phyloP scores from a whole-genome alignment of 345 rosid genomes.

The Geranium brycei region DNA sequence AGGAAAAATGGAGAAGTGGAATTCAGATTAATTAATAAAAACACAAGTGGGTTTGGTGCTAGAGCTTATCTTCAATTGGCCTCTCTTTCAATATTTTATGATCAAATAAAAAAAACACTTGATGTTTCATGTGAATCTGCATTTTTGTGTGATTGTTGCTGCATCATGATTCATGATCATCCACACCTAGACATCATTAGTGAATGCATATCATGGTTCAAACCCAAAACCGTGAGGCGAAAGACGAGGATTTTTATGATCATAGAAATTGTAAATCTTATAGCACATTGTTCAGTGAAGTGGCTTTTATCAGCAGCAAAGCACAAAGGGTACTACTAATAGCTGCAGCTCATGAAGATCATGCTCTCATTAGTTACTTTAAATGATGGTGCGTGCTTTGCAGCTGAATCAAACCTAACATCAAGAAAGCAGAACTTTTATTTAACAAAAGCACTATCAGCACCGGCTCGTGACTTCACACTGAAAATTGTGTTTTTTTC shows the following conservation, averaged over 20 bases:
- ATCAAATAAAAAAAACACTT: background rate
- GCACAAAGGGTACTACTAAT: no score
- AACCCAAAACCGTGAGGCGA: no score
- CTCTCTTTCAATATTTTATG: background rate
- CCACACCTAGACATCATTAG: no score
- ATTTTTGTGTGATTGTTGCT: no score
- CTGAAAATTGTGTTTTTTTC: background rate
- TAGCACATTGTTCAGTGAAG: background rate
- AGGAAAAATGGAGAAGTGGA: no score
- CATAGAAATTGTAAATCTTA: background rate
- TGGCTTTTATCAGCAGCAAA: background rate
- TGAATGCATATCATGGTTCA: no score
- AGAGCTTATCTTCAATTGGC: slow-evolving; percentile 2
- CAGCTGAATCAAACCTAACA: background rate
- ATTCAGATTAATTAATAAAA: background rate
- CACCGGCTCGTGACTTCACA: slow-evolving; percentile 1
- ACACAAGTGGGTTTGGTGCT: slow-evolving; percentile 16
- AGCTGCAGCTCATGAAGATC: background rate
- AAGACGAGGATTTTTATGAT: no score
- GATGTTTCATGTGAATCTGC: no score
- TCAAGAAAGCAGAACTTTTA: background rate
- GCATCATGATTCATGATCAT: no score
- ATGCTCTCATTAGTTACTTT: background rate
- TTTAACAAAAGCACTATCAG: background rate
- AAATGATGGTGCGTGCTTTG: background rate